Evolutionary conservation across 2,329 filamentous ascomycete species (phyloP), one percentile per base, ranked within the genome.

Genomic region (Epichloe elymi): DNA sequence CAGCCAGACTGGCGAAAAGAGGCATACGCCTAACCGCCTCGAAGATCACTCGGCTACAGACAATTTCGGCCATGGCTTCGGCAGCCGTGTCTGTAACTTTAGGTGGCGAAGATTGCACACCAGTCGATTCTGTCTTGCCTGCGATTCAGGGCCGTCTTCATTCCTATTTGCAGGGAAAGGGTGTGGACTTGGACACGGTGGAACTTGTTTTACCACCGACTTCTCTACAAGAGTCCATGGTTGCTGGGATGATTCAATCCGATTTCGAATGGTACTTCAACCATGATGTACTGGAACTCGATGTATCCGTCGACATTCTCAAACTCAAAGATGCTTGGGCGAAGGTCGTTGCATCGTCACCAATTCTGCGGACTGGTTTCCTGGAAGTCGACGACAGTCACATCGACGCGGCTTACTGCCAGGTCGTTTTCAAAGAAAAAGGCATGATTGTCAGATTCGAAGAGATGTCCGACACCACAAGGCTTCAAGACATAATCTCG

Each of bases 171-270:
- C 54, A 59, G 19, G 55, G 56, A 0, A 61, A 61, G 3, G 67
- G 61, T 0, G 58, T 67, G 20, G 53, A 67, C 1, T 60, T 75
- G 7, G 54, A 63, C 0, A 59, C 70, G 11, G 59, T 83, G 1
- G 78, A 86, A 48, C 63, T 72, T 3, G 66, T 91, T 3, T 67
- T 93, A 2, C 89, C 89, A 0, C 76, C 84, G 0, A 95, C 90
- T 0, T 83, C 89, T 6, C 73, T 95, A 5, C 90, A 97, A 66
- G 88, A 96, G 63, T 83, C 84, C 1, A 88, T 96, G 81, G 70
- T 94, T 3, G 82, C 83, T 0, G 85, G 88, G 54, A 95, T 95
- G 86, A 57, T 88, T 0, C 73, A 79, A 15, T 93, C 88, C 0
- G 73, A 79, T 3, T 91, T 85, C 58, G 69, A 73, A 11, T 77